Evolutionary conservation across 768 basidiomycete species (phyloP).

Genomic region (Podaxis rugospora): DNA sequence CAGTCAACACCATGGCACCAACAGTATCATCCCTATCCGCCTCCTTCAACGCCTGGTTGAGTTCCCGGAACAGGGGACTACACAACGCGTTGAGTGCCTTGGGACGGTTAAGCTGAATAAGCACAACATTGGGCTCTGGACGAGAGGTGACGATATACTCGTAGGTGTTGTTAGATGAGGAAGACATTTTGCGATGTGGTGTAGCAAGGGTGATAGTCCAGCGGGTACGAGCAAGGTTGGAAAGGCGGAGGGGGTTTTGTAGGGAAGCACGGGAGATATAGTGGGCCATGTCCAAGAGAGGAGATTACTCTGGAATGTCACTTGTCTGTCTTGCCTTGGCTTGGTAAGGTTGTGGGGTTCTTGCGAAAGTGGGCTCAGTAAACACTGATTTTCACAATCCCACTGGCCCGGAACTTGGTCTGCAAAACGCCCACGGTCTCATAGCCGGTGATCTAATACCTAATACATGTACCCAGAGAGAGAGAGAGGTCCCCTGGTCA

Average conservation of each 20-base stretch:
- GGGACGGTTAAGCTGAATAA: slow-evolving; percentile 86
- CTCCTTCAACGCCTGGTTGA: slow-evolving; percentile 71
- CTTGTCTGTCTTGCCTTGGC: neutral
- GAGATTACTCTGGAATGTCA: neutral
- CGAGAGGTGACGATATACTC: slow-evolving; percentile 65
- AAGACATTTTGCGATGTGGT: slow-evolving; percentile 45
- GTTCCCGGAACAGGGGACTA: slow-evolving; percentile 72
- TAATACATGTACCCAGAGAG: neutral
- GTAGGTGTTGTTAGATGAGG: slow-evolving; percentile 32
- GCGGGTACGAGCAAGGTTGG: slow-evolving; percentile 6
- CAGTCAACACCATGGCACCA: slow-evolving; percentile 88
- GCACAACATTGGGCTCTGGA: slow-evolving; percentile 64
- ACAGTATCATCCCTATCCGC: slow-evolving; percentile 68
- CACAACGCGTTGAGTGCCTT: slow-evolving; percentile 88
- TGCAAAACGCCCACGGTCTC: neutral
- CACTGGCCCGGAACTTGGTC: neutral
- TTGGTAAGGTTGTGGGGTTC: neutral
- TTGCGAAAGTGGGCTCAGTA: neutral
- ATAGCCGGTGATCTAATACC: neutral
- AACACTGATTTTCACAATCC: neutral
- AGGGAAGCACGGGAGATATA: slow-evolving; percentile 15
- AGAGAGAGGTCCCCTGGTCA: neutral
- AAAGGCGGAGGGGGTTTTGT: slow-evolving; percentile 8
- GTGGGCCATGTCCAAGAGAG: slow-evolving; percentile 18
- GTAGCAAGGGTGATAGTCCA: slow-evolving; percentile 3